Evolutionary conservation across 2,329 filamentous ascomycete genomes (phyloP).

Genomic region (Fusarium duplospermum): DNA sequence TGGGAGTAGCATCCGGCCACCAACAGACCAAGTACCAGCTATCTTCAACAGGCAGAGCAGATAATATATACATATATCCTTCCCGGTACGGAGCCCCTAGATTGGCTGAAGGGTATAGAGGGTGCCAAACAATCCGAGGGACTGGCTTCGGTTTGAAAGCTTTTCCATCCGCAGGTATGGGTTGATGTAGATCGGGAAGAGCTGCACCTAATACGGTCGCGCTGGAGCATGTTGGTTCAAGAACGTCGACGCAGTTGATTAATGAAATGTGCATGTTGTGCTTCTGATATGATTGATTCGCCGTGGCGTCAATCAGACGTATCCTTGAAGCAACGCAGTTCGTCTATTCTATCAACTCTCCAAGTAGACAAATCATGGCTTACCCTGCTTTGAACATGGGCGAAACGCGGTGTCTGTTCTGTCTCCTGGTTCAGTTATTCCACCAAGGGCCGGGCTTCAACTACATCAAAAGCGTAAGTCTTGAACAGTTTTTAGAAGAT

Average conservation of each 20-base stretch:
- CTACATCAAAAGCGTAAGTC: not conserved
- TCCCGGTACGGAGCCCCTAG: too few relatives aligned
- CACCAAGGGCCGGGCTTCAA: too few relatives aligned
- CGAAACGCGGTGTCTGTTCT: not conserved
- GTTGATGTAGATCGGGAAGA: not conserved
- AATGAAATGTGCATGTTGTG: not conserved
- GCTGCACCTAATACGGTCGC: not conserved
- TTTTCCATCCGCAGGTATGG: not conserved
- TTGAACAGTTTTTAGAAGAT: not conserved
- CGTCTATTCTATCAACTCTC: not conserved
- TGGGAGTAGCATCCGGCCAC: not conserved
- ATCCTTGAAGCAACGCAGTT: not conserved
- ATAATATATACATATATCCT: not conserved
- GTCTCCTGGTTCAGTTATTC: too few relatives aligned
- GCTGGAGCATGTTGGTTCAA: not conserved
- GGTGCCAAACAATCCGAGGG: not conserved
- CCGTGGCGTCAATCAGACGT: not conserved
- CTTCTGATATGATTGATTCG: not conserved
- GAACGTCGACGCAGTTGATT: not conserved
- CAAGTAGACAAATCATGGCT: not conserved
- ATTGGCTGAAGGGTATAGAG: not conserved
- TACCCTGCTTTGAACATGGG: not conserved
- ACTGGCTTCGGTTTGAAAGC: not conserved
- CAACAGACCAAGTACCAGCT: not conserved
- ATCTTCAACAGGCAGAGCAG: not conserved